A percentile compares a stretch with the other conserved stretches of the same genome.
phyloP scores from a whole-genome alignment of 495 filamentous ascomycete species.

The Melanomma pulvis-pyrius region DNA sequence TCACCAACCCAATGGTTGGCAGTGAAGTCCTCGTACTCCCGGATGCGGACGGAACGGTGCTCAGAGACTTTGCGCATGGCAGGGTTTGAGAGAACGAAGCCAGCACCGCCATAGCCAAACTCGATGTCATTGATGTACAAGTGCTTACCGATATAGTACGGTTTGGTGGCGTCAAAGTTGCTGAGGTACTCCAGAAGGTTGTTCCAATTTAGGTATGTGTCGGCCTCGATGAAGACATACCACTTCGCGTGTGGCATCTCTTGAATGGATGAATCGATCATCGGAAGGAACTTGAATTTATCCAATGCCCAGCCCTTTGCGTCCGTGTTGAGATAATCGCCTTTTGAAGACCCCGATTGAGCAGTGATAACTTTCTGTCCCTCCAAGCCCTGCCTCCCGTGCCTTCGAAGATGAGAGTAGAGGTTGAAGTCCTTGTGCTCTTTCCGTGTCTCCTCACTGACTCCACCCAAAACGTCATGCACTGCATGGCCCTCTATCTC shows the following conservation, averaged over 20 bases:
- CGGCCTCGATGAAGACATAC: constrained; percentile 41
- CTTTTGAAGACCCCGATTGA: constrained; percentile 29
- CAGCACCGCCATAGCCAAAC: constrained; percentile 36
- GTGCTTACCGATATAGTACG: constrained; percentile 37
- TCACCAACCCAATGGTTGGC: constrained; percentile 33
- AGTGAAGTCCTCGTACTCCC: constrained; percentile 36
- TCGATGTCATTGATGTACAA: constrained; percentile 38
- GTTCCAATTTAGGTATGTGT: constrained; percentile 37
- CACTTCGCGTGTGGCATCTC: constrained; percentile 36
- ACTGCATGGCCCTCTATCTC: constrained; percentile 44
- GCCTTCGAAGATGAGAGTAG: constrained; percentile 30
- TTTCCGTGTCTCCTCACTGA: constrained; percentile 26
- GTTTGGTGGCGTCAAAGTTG: constrained; percentile 33
- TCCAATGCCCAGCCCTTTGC: constrained; percentile 40
- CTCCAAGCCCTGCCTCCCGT: constrained; percentile 24
- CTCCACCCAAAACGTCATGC: constrained; percentile 46
- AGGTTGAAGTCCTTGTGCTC: constrained; percentile 37
- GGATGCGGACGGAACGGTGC: constrained; percentile 25
- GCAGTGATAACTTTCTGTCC: constrained; percentile 24
- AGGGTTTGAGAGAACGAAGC: constrained; percentile 34
- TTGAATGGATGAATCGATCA: constrained; percentile 27
- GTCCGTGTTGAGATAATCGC: constrained; percentile 28
- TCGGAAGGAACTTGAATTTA: constrained; percentile 41
- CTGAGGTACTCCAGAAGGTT: constrained; percentile 38
- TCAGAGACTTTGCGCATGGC: constrained; percentile 30